Evolutionary conservation across 176 grass and related monocot species (phyloP).

Genomic region (Cocos nucifera): DNA sequence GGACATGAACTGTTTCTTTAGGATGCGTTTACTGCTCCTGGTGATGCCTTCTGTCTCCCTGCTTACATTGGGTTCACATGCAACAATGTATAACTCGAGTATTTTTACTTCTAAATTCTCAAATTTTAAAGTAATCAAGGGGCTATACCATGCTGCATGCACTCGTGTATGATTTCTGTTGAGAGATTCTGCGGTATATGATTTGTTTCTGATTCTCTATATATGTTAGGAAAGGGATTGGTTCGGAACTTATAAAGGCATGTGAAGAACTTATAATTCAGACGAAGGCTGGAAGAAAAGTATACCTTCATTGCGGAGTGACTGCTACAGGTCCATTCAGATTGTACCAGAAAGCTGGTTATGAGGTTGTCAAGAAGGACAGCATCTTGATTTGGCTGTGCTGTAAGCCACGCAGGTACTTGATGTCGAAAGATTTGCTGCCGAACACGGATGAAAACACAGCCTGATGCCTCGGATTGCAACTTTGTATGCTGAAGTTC

Average conservation of each 20-base stretch:
- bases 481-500: not conserved
- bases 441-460: conserved; percentile 14
- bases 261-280: conserved; percentile 57
- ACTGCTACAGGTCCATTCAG: conserved; percentile 51
- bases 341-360: conserved; percentile 73
- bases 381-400: conserved; percentile 69
- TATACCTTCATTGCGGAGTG: conserved; percentile 86
- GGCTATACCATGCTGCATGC: no score
- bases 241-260: conserved; percentile 58
- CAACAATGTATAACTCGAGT: no score
- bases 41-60: no score
- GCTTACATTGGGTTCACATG: no score
- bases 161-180: no score
- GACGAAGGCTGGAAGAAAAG: conserved; percentile 44
- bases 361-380: conserved; percentile 41
- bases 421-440: conserved; percentile 64
- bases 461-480: conserved; percentile 11
- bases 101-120: no score
- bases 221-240: conserved; percentile 52
- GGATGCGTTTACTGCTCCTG: no score
- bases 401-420: conserved; percentile 56
- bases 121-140: no score
- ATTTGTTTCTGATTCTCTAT: no score
- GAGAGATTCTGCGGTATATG: no score
- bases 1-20: no score